These are phyloP conservation scores for Scenedesmus sp. DNA, from an alignment of 163 green algal species.

Conservation along the genomic window DNA sequence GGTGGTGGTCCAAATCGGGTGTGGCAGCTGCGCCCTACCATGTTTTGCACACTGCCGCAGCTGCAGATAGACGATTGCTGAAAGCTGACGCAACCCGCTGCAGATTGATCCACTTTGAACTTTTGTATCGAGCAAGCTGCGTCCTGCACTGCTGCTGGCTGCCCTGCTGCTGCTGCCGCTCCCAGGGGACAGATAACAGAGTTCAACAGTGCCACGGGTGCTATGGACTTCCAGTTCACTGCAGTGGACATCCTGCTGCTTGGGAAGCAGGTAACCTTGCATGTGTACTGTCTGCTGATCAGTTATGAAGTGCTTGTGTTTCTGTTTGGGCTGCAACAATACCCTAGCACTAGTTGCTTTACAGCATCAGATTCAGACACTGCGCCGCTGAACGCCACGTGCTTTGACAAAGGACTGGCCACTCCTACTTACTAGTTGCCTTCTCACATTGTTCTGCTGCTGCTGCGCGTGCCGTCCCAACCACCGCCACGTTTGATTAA, in stretches of 20 bases:
- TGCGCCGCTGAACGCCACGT: neutral
- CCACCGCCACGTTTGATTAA: no score
- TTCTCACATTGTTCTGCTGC: neutral
- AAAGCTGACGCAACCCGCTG: no score
- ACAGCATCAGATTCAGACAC: neutral
- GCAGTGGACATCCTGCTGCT: constrained; percentile 50
- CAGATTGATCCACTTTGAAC: no score
- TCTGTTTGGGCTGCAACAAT: neutral
- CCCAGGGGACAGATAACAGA: constrained; percentile 15
- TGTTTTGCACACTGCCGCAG: neutral
- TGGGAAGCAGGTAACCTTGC: constrained; percentile 33
- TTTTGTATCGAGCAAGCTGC: neutral
- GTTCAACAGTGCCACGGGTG: constrained; percentile 4
- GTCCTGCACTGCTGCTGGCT: neutral
- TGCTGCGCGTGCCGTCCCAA: neutral
- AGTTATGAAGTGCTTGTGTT: no score
- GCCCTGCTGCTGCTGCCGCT: neutral
- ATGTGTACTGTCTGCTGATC: no score
- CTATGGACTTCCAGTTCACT: constrained; percentile 50
- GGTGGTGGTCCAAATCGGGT: no score
- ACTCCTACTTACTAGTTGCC: no score
- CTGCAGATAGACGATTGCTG: neutral
- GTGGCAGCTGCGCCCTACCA: no score
- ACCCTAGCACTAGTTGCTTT: neutral
- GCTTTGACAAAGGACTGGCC: no score